Conservation (phyloP, 2,329 filamentous ascomycete genomes). For the Aspergillus thermomutatus region DNA sequence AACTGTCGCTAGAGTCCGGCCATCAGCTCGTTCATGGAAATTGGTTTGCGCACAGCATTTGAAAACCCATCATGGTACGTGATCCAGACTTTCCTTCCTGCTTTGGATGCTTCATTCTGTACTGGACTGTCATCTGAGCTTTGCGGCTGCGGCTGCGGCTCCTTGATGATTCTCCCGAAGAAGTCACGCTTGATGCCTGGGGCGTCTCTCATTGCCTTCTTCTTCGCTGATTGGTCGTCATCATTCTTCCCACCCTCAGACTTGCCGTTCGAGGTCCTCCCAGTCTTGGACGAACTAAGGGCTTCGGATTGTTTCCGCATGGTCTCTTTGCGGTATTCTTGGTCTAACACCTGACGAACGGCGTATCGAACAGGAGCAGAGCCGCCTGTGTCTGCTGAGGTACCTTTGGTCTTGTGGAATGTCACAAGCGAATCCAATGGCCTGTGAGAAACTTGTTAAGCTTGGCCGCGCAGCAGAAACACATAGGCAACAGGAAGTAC, state of each 20-base stretch:
- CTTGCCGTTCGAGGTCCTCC: constrained; percentile 20
- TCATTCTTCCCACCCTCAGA: constrained; percentile 33
- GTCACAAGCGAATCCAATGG: constrained; percentile 73
- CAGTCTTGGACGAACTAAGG: constrained; percentile 35
- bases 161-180: constrained; percentile 69
- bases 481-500: constrained; percentile 37
- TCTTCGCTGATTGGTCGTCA: constrained; percentile 14
- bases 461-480: not conserved
- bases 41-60: constrained; percentile 86
- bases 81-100: constrained; percentile 71
- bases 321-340: constrained; percentile 76
- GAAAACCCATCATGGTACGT: constrained; percentile 87
- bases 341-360: constrained; percentile 86
- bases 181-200: constrained; percentile 69
- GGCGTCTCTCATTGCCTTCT: constrained; percentile 29
- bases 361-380: constrained; percentile 81
- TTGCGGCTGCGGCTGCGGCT: constrained; percentile 39
- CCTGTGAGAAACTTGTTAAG: constrained; percentile 28
- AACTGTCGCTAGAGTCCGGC: constrained; percentile 33
- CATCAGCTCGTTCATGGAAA: constrained; percentile 77
- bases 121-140: constrained; percentile 25
- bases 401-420: constrained; percentile 49
- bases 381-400: constrained; percentile 50
- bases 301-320: constrained; percentile 63
- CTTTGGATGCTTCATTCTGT: constrained; percentile 31